phyloP scores from a whole-genome alignment of 2,329 filamentous ascomycete genomes.

The Fusarium sp. region DNA sequence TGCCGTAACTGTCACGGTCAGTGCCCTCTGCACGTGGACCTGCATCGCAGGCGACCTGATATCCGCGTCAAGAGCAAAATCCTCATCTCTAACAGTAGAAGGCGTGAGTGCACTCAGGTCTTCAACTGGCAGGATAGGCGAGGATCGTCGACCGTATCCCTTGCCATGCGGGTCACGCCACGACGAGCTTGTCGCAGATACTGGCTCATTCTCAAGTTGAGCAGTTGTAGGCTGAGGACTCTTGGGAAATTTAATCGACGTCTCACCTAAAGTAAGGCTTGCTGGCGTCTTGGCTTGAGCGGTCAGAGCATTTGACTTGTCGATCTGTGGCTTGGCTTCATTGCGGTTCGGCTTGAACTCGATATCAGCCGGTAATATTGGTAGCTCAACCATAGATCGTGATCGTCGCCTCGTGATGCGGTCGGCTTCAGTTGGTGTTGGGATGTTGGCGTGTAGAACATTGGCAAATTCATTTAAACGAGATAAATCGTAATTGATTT shows the following conservation, averaged over 20 bases:
- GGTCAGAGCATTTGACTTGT: slow-evolving; percentile 1
- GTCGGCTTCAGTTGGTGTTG: slow-evolving; percentile 1
- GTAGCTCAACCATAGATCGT: slow-evolving; percentile 41
- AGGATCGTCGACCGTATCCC: slow-evolving; percentile 55
- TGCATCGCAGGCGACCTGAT: slow-evolving; percentile 60
- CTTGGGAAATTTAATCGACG: slow-evolving; percentile 15
- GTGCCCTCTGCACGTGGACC: slow-evolving; percentile 56
- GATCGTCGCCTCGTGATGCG: slow-evolving; percentile 43
- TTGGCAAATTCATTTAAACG: slow-evolving; percentile 56
- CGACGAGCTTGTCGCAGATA: slow-evolving; percentile 3
- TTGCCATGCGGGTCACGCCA: slow-evolving; percentile 11
- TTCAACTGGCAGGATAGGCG: slow-evolving; percentile 59
- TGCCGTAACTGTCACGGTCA: slow-evolving; percentile 48
- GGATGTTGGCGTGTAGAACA: slow-evolving; percentile 7
- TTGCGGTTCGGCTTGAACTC: background rate
- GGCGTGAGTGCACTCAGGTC: slow-evolving; percentile 46
- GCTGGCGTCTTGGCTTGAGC: background rate
- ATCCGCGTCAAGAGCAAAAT: slow-evolving; percentile 59
- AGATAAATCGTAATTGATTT: slow-evolving; percentile 53
- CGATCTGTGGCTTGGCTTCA: slow-evolving; percentile 1
- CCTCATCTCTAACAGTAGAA: slow-evolving; percentile 53
- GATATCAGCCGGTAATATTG: slow-evolving; percentile 24
- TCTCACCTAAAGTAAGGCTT: slow-evolving; percentile 3
- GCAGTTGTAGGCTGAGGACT: background rate
- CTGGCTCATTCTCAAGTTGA: slow-evolving; percentile 6